These are phyloP conservation scores for Escallonia rubra DNA, from an alignment of 129 eudicot species.

Conservation along the genomic window DNA sequence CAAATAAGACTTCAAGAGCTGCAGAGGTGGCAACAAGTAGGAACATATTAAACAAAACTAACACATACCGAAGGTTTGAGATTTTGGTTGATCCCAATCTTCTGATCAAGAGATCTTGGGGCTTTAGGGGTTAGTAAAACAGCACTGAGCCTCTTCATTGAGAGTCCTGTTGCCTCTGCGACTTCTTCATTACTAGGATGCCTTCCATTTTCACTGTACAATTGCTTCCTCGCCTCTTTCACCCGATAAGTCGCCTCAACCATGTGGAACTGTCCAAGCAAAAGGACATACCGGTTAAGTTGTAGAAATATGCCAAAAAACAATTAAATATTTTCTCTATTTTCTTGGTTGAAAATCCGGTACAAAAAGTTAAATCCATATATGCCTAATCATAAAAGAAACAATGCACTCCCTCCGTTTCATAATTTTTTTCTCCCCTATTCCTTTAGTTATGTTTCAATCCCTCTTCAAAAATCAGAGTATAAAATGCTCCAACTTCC, in stretches of 20 bases:
- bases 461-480: no score
- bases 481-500: no score
- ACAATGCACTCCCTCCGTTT: no score
- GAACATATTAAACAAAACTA: not conserved
- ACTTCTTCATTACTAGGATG: conserved; percentile 65
- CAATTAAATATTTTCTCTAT: no score
- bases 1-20: not conserved
- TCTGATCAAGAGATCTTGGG: conserved; percentile 82
- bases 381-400: no score
- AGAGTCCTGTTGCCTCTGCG: conserved; percentile 69
- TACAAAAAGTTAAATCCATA: no score
- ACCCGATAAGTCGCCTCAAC: conserved; percentile 80
- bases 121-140: conserved; percentile 73
- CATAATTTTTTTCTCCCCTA: no score
- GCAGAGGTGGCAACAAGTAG: no score
- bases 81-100: conserved; percentile 48
- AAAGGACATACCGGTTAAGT: not conserved
- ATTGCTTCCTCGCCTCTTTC: conserved; percentile 60
- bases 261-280: conserved; percentile 63
- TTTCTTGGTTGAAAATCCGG: no score
- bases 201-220: conserved; percentile 58
- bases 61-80: conserved; percentile 74
- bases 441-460: no score
- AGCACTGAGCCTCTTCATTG: conserved; percentile 67
- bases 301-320: no score